phyloP scores from a whole-genome alignment of 176 grass and related monocot genomes.

The Phragmites australis region DNA sequence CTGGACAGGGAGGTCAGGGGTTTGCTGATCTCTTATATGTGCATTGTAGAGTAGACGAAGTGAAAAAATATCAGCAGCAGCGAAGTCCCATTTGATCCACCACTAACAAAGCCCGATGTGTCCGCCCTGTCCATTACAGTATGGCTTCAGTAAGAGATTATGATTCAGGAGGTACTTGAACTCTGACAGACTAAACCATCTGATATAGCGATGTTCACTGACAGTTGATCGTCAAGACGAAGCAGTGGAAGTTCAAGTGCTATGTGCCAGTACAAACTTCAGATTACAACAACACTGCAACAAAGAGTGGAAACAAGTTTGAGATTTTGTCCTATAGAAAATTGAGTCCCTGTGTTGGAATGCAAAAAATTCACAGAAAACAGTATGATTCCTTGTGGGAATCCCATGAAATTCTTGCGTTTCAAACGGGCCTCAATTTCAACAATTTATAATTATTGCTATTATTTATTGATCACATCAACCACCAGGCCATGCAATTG shows the following conservation, averaged over 20 bases:
- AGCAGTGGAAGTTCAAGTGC: slow-evolving; percentile 15
- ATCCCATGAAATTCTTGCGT: not conserved
- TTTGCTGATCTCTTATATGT: slow-evolving; percentile 29
- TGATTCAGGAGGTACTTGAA: slow-evolving; percentile 14
- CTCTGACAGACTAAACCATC: slow-evolving; percentile 24
- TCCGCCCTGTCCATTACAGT: slow-evolving; percentile 62
- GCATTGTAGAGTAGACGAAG: slow-evolving; percentile 48
- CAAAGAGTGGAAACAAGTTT: not conserved
- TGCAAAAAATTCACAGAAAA: not conserved
- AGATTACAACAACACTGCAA: slow-evolving; percentile 24
- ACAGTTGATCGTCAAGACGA: slow-evolving; percentile 3
- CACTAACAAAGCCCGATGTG: slow-evolving; percentile 75
- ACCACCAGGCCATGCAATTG: not conserved
- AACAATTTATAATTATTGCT: not conserved
- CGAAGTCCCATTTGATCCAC: slow-evolving; percentile 45
- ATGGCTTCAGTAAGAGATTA: not conserved
- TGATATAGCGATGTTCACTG: not conserved
- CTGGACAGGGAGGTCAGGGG: slow-evolving; percentile 15
- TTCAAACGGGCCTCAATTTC: not conserved
- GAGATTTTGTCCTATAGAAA: not conserved
- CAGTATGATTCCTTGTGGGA: not conserved
- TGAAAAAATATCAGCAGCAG: slow-evolving; percentile 66
- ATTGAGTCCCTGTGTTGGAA: not conserved
- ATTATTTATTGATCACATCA: not conserved
- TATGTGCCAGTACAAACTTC: slow-evolving; percentile 27